Conservation (phyloP, 768 basidiomycete species). For the Gloeopeniophorella convolvens region DNA sequence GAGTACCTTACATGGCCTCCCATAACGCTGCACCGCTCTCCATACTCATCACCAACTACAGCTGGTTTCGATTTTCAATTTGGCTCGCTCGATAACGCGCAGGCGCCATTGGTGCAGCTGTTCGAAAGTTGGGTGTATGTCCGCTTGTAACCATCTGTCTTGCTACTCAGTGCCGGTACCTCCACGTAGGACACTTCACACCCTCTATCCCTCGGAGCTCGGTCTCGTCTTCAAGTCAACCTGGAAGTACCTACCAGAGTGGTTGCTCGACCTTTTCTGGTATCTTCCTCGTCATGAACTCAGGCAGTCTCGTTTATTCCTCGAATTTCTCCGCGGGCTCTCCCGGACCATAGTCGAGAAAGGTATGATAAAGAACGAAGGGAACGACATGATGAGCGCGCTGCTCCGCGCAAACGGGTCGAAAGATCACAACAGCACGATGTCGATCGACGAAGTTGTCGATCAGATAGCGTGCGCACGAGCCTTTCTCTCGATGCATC, state of each 20-base stretch:
- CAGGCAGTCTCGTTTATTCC: constrained; percentile 6
- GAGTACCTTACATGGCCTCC: too few species aligned
- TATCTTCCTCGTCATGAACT: constrained; percentile 13
- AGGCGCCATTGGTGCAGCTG: constrained; percentile 20
- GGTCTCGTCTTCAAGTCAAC: constrained; percentile 16
- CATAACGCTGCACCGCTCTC: too few species aligned
- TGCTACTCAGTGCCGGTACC: not conserved
- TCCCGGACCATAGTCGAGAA: constrained; percentile 13
- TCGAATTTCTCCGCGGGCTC: constrained; percentile 7
- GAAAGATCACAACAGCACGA: constrained; percentile 4
- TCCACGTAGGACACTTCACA: not conserved
- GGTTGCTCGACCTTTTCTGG: constrained; percentile 8
- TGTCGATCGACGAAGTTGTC: constrained; percentile 16
- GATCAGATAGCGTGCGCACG: constrained; percentile 22
- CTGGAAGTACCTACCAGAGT: constrained; percentile 19
- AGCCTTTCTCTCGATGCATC: too few species aligned
- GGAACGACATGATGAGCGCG: constrained; percentile 22
- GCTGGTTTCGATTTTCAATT: constrained; percentile 26
- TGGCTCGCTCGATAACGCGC: constrained; percentile 21
- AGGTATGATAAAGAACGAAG: constrained; percentile 1
- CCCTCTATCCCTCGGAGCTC: constrained; percentile 6
- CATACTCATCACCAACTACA: too few species aligned
- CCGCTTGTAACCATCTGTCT: not conserved
- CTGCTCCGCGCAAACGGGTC: constrained; percentile 22
- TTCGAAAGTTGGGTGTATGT: constrained; percentile 24